phyloP scores from a whole-genome alignment of 2,329 filamentous ascomycete species.

The Magnaporthiopsis poae region DNA sequence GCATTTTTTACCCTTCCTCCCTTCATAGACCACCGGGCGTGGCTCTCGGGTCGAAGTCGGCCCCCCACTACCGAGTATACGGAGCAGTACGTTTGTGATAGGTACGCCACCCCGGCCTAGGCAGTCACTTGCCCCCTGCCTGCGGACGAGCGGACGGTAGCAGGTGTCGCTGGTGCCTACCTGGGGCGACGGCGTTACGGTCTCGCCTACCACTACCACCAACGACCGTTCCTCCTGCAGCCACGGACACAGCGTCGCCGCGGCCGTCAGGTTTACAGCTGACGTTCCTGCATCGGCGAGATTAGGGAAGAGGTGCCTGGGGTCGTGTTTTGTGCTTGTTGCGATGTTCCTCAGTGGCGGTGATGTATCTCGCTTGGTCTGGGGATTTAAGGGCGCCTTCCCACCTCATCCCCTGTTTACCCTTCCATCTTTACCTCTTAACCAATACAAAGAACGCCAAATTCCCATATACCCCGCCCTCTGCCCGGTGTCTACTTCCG shows the following conservation, averaged over 20 bases:
- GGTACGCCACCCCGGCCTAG: slow-evolving; percentile 4
- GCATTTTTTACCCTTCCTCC: too few relatives aligned
- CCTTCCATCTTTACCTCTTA: too few relatives aligned
- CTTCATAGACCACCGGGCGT: too few relatives aligned
- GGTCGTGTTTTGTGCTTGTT: slow-evolving; percentile 10
- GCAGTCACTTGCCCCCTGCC: slow-evolving; percentile 14
- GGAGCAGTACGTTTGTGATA: slow-evolving; percentile 24
- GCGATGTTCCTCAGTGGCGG: background rate
- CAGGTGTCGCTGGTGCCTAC: slow-evolving; percentile 4
- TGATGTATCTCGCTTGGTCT: too few relatives aligned
- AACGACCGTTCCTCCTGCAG: background rate
- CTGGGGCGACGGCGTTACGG: slow-evolving; percentile 14
- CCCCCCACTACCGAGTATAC: slow-evolving; percentile 18
- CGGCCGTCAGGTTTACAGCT: background rate
- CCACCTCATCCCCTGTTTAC: too few relatives aligned
- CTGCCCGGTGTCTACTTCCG: too few relatives aligned
- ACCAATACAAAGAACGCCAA: too few relatives aligned
- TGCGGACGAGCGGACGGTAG: slow-evolving; percentile 6
- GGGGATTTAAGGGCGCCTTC: too few relatives aligned
- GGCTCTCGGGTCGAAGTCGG: too few relatives aligned
- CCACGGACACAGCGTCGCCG: background rate
- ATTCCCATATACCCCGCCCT: too few relatives aligned
- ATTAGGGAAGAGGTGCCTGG: slow-evolving; percentile 10
- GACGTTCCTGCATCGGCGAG: slow-evolving; percentile 9
- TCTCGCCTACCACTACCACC: slow-evolving; percentile 1